Percentiles rank a stretch among this genome's conserved stretches.
phyloP scores from a whole-genome alignment of 2,329 filamentous ascomycete genomes.

The Penicillium sp. region DNA sequence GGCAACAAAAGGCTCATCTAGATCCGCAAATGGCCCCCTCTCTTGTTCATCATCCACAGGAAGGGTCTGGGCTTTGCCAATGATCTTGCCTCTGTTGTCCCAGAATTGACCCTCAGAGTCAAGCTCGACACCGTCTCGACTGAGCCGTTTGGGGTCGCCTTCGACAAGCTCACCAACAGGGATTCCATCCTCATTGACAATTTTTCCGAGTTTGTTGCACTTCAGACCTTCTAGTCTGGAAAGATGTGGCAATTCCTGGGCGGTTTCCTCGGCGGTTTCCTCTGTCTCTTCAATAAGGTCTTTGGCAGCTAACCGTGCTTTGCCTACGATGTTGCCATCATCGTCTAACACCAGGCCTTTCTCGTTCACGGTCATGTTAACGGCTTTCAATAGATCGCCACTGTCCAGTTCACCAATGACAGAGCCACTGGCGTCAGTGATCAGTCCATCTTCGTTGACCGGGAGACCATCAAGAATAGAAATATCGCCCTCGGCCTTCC shows the following conservation, averaged over 20 bases:
- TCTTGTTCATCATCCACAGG: conserved; percentile 46
- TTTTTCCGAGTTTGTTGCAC: conserved; percentile 44
- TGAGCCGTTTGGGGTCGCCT: conserved; percentile 35
- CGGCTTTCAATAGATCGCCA: background rate
- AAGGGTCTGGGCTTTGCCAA: background rate
- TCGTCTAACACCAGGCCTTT: background rate
- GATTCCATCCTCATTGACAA: conserved; percentile 42
- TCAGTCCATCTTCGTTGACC: background rate
- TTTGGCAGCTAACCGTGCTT: background rate
- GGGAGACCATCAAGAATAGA: background rate
- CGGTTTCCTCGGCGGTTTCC: background rate
- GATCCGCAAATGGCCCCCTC: conserved; percentile 42
- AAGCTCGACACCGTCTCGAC: background rate
- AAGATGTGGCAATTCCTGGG: background rate
- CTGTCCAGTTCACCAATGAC: background rate
- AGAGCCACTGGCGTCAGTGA: background rate
- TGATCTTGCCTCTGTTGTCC: background rate
- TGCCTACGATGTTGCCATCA: background rate
- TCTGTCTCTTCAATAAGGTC: background rate
- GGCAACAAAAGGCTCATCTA: conserved; percentile 46
- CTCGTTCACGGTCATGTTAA: background rate
- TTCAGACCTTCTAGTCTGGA: conserved; percentile 29
- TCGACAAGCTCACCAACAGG: conserved; percentile 58
- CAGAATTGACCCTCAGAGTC: background rate
- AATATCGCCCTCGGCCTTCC: background rate